phyloP scores from a whole-genome alignment of 1,284 basidiomycete species.

The Sporisorium scitamineum region DNA sequence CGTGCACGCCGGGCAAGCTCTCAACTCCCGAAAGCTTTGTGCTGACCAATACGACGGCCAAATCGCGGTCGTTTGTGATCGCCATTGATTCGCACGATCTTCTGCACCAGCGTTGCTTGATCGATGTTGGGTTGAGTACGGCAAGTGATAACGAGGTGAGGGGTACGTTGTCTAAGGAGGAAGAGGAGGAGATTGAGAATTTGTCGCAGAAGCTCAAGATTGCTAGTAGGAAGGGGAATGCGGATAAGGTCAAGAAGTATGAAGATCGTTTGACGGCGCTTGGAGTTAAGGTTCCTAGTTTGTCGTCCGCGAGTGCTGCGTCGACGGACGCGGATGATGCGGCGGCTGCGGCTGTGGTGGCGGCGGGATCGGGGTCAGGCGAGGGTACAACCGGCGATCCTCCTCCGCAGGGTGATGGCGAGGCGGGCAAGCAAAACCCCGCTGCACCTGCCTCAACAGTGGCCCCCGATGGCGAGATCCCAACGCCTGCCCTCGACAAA shows the following conservation, averaged over 20 bases:
- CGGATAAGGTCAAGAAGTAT: conserved; percentile 73
- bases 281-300: conserved; percentile 66
- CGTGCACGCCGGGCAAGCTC: conserved; percentile 54
- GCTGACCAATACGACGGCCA: conserved; percentile 71
- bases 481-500: conserved; percentile 13
- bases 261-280: conserved; percentile 71
- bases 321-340: not conserved
- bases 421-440: not conserved
- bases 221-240: conserved; percentile 71
- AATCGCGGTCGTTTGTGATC: conserved; percentile 71
- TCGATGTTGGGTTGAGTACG: conserved; percentile 43
- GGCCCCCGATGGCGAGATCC: not conserved
- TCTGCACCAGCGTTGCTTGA: conserved; percentile 45
- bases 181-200: conserved; percentile 73
- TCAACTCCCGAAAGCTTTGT: conserved; percentile 68
- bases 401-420: conserved; percentile 2
- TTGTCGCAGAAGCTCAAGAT: conserved; percentile 73
- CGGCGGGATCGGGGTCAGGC: not conserved
- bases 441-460: not conserved
- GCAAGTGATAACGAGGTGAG: conserved; percentile 65
- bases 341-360: too few relatives aligned
- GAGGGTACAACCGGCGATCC: not conserved
- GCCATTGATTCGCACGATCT: conserved; percentile 62
- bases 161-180: conserved; percentile 71
- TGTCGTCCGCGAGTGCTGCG: conserved; percentile 9